Conservation (phyloP, 2,329 filamentous ascomycete genomes). For the Alternaria sp. region DNA sequence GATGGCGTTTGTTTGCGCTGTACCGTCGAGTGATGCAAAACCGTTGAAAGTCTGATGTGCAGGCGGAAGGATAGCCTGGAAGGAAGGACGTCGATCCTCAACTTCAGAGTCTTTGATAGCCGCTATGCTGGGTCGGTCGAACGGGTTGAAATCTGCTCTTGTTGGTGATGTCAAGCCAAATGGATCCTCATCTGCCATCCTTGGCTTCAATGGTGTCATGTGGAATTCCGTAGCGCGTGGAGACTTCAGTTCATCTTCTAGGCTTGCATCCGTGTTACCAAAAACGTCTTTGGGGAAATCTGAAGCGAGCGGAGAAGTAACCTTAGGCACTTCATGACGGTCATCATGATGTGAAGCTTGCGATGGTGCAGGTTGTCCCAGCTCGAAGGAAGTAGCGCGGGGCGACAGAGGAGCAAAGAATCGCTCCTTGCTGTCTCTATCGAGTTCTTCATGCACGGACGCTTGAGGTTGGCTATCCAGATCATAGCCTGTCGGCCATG, state of each 20-base stretch:
- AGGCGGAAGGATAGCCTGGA: conserved; percentile 48
- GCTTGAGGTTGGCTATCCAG: conserved; percentile 21
- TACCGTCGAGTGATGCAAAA: conserved; percentile 48
- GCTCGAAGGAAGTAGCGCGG: conserved; percentile 27
- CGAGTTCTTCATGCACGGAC: conserved; percentile 17
- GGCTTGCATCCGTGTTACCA: conserved; percentile 32
- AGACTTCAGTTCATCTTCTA: conserved; percentile 49
- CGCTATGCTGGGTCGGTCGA: conserved; percentile 30
- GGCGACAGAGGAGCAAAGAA: conserved; percentile 32
- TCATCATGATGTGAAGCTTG: not conserved
- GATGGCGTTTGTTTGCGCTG: conserved; percentile 38
- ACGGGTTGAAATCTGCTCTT: conserved; percentile 52
- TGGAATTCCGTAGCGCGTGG: conserved; percentile 48
- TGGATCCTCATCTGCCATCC: conserved; percentile 44
- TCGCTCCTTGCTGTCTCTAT: conserved; percentile 18
- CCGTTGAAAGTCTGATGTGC: conserved; percentile 45
- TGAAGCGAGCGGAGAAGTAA: conserved; percentile 51
- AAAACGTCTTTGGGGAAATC: conserved; percentile 48
- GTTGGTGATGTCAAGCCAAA: conserved; percentile 52
- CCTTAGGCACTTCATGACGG: conserved; percentile 20
- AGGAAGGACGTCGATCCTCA: conserved; percentile 45
- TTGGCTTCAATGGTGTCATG: conserved; percentile 48
- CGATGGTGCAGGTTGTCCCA: conserved; percentile 6
- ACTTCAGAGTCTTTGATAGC: conserved; percentile 26
- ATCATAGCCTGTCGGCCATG: conserved; percentile 42